These are phyloP conservation scores for Lagerstroemia speciosa DNA, from an alignment of 345 rosid genomes.

Conservation along the genomic window DNA sequence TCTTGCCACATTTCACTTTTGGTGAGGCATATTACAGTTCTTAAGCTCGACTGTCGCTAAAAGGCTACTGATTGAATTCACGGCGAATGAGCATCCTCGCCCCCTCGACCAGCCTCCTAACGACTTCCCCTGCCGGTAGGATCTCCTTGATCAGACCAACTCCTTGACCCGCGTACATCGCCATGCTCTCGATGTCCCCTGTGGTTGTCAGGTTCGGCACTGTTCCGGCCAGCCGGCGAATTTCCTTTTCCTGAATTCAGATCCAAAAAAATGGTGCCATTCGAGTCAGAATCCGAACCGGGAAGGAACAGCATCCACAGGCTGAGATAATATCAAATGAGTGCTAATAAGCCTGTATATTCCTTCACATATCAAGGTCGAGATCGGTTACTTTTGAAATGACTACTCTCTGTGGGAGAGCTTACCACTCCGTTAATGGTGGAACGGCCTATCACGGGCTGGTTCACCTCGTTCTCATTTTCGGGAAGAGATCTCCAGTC, in stretches of 20 bases:
- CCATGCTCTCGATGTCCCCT: slow-evolving; percentile 86
- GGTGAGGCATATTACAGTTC: too few relatives aligned
- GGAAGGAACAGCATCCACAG: background rate
- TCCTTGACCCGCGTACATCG: slow-evolving; percentile 80
- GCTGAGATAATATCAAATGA: too few relatives aligned
- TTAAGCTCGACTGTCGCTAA: background rate
- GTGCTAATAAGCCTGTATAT: too few relatives aligned
- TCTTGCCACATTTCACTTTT: too few relatives aligned
- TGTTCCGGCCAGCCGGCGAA: slow-evolving; percentile 54
- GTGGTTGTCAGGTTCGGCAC: slow-evolving; percentile 61
- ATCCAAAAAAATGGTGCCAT: background rate
- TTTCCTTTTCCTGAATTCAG: slow-evolving; percentile 60
- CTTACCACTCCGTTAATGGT: slow-evolving; percentile 56
- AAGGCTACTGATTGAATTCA: slow-evolving; percentile 13
- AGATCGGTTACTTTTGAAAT: background rate
- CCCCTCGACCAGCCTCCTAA: slow-evolving; percentile 52
- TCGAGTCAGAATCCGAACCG: background rate
- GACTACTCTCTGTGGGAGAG: background rate
- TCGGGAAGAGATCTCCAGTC: slow-evolving; percentile 56
- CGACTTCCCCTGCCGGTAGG: slow-evolving; percentile 61
- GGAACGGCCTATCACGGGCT: slow-evolving; percentile 71
- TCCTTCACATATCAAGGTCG: background rate
- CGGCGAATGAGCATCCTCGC: slow-evolving; percentile 45
- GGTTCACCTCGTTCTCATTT: slow-evolving; percentile 48
- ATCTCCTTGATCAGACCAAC: slow-evolving; percentile 73